Base-by-base conservation (phyloP, 2,329 filamentous ascomycete species). In the Raffaelea albimanens region DNA sequence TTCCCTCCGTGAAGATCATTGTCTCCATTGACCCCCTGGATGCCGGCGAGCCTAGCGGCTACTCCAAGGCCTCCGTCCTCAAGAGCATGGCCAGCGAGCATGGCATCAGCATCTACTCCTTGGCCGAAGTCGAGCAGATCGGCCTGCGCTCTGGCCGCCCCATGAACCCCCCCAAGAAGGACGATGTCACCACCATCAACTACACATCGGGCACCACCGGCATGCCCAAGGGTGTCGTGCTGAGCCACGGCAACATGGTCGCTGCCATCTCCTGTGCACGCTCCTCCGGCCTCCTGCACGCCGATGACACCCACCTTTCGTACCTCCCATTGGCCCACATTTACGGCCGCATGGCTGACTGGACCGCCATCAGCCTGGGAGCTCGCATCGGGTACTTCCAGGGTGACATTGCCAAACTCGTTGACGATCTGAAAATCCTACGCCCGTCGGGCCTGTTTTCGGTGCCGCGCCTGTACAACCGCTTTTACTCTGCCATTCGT, bases 271-370 rank as follows among this genome's bases (percentile, higher is more conserved):
- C 80, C 13, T 69, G 75, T 18, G 77, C 76, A 44, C 72, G 86
- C 50, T 65, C 78, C 34, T 71, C 78, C 49, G 69, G 68, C 13
- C 68, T 71, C 13, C 71, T 78, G 48, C 55, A 57, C 3, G 58
- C 68, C 44, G 65, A 65, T 52, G 85, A 93, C 55, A 68, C 82
- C 3, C 72, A 83, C 55, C 78, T 87, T 49, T 97, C 91, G 1
- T 98, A 97, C 66, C 76, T 98, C 45, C 93, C 93, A 0, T 70
- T 96, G 36, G 93, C 93, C 10, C 93, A 98, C 63, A 97, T 98
- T 58, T 96, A 87, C 64, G 86, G 90, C 54, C 84, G 93, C 47
- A 73, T 96, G 55, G 72, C 82, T 38, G 93, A 98, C 62, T 85
- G 94, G 62, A 71, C 73, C 3, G 77, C 80, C 14, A 71, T 96